phyloP scores from a whole-genome alignment of 2,329 filamentous ascomycete genomes.

The Scortechinia acanthostroma region DNA sequence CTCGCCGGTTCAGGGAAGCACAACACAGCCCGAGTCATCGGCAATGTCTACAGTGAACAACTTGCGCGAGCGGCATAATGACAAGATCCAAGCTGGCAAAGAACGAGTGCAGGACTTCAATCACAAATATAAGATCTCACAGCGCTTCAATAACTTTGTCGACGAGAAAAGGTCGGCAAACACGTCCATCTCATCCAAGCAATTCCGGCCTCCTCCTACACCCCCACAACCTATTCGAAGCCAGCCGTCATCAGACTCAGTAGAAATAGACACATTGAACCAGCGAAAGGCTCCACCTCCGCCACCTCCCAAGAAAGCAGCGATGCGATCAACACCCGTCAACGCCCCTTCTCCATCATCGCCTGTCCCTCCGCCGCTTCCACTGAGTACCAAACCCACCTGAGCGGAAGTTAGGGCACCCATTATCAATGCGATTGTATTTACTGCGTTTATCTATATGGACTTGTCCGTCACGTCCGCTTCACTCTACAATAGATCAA shows the following conservation, averaged over 20 bases:
- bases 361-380: background rate
- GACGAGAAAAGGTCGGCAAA: no score
- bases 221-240: no score
- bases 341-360: background rate
- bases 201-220: no score
- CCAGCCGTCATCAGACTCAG: no score
- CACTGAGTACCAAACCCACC: background rate
- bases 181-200: no score
- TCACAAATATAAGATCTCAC: slow-evolving; percentile 43
- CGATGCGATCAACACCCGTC: background rate
- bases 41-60: slow-evolving; percentile 45
- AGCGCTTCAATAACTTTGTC: background rate
- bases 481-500: no score
- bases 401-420: no score
- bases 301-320: background rate
- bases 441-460: no score
- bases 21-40: slow-evolving; percentile 38
- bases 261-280: background rate
- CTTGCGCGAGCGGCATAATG: slow-evolving; percentile 51
- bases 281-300: background rate
- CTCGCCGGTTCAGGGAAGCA: slow-evolving; percentile 33
- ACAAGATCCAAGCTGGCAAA: slow-evolving; percentile 32
- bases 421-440: no score
- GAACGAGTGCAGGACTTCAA: slow-evolving; percentile 29
- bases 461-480: no score